Base-by-base conservation (phyloP, 176 grass and related monocot genomes). In the Phoenix roebelenii region DNA sequence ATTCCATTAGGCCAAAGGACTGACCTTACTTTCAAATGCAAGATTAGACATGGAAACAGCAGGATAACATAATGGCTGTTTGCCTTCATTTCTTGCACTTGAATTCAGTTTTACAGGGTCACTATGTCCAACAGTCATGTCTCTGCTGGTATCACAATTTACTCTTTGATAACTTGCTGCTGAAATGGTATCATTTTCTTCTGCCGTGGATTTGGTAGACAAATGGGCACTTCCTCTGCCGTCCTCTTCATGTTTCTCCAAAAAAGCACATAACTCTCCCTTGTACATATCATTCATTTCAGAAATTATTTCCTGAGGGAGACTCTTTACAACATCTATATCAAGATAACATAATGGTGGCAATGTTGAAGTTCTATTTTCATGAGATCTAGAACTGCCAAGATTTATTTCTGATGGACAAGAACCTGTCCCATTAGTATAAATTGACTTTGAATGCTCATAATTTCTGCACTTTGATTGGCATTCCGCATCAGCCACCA, bases 271-370 rank as follows among this genome's bases (percentile, higher is more conserved):
- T 54, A 96, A 75, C 69, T 90, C 72, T 68, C 92, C 92, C 60
- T 85, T 85, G 70, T 96, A 90, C 73, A 82, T 67, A 49, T 63
- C 75, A 80, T 96, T 77, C 75, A 96, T 96, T 74, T 96, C 83
- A 58, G 66, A 96, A 22, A 96, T 68, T 75, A 96, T 90, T 72
- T 90, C 87, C 26, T 68, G 59, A 77, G 86, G 92, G 60, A 90
- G 92, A 79, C 87, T 87, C 68, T 79, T 85, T 51, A 90, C 63
- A 71, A 96, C 83, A 20, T 96, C 92, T 25, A 85, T 28, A 88
- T 96, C 92, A 77, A 96, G 70, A 77, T 82, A 25, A 4, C 66
- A 71, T 61, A 96, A 60, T 75, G 80, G 75, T 22, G 87, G 92
- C 72, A 87, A 72, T 69, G 76, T 72, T 49, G 58, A 65, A 23